These are phyloP conservation scores for Nicotiana tabacum DNA, from an alignment of 257 asterid species.

Conservation along the genomic window DNA sequence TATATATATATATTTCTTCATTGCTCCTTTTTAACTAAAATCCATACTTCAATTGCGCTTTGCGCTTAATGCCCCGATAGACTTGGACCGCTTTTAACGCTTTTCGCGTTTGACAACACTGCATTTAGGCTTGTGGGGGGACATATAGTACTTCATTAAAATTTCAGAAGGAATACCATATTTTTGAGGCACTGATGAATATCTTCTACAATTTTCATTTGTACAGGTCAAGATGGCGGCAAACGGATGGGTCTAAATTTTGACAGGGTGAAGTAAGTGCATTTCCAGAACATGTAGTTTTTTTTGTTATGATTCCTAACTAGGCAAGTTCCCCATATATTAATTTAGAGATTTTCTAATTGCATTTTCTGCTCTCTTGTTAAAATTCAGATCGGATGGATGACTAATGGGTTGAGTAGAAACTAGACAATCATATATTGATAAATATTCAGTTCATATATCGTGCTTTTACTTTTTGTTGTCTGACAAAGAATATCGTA, in stretches of 20 bases:
- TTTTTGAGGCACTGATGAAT: neutral
- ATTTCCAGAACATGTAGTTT: neutral
- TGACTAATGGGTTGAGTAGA: neutral
- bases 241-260: constrained; percentile 91
- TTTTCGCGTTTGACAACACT: too few relatives aligned
- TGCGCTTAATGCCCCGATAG: too few relatives aligned
- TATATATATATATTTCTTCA: too few relatives aligned
- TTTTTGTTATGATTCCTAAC: neutral
- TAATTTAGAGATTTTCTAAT: neutral
- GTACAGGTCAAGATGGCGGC: constrained; percentile 89
- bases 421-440: neutral
- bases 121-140: neutral
- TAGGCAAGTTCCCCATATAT: neutral
- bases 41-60: too few relatives aligned
- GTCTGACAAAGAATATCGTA: too few relatives aligned
- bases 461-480: neutral
- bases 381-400: neutral
- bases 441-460: neutral
- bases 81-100: too few relatives aligned
- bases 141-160: neutral
- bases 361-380: neutral
- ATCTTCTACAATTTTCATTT: neutral
- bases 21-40: too few relatives aligned
- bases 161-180: neutral
- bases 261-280: constrained; percentile 75